Evolutionary conservation across 441 rosid genomes (phyloP), one percentile per base, ranked within the genome.

Genomic region (Populus trichocarpa): DNA sequence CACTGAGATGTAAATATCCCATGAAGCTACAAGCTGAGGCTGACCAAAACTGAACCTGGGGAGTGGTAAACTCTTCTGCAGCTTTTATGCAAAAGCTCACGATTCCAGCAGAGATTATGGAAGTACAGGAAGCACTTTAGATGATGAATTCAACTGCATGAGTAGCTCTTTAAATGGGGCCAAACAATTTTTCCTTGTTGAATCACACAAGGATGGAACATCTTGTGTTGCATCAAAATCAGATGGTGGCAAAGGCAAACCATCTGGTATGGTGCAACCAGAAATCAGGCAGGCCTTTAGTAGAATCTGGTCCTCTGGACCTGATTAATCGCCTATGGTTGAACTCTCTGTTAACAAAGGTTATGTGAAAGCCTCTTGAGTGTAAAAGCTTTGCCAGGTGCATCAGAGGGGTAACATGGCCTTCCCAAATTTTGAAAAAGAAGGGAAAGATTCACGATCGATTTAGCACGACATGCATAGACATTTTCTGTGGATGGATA

Each of bases 101-200:
- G 1, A 50, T 33, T 4, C 77, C 81, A 74, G 83, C 85, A 8
- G 81, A 72, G 10, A 83, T 53, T 6, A 81, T 71, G 38, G 85
- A 80, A 57, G 69, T 77, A 86, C 85, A 2, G 72, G 72, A 2
- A 85, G 88, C 69, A 67, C 53, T 8, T 30, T 18, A 2, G 69
- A 4, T 16, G 71, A 26, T 8, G 77, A n/a, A 36, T 83, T 83
- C 30, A 86, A 40, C 74, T 63, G 75, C 16, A 13, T 22, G 2
- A 85, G 69, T 65, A 85, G 77, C 61, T 83, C 72, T 61, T 30
- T 64, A 36, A 86, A 83, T 25, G 88, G 86, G 28, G 20, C 73
- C 59, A 82, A 74, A 70, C 80, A 79, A 20, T 69, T 77, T 63
- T 79, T 82, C 20, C 69, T 28, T 22, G 76, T 70, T 20, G 87